A percentile compares a stretch with the other conserved stretches of the same genome.
phyloP scores from a whole-genome alignment of 345 rosid species.

The Bruguiera sexangula region DNA sequence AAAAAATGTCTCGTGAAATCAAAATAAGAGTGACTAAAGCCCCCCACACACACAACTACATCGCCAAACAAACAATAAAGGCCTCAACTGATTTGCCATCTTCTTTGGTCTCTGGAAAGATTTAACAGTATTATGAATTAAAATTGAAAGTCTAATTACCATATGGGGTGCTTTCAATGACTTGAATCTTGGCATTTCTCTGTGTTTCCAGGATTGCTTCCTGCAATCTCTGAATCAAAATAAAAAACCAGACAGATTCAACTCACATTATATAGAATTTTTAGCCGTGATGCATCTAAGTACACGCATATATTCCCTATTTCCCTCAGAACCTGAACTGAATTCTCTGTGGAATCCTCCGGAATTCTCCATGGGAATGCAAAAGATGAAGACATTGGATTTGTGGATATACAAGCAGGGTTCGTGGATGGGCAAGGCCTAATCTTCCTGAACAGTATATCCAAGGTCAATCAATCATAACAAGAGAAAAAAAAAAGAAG shows the following conservation, averaged over 20 bases:
- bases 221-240: constrained; percentile 49
- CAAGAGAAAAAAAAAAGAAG: neutral
- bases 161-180: constrained; percentile 58
- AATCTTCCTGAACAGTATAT: constrained; percentile 47
- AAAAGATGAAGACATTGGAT: constrained; percentile 83
- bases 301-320: neutral
- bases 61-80: neutral
- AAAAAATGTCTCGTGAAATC: neutral
- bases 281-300: neutral
- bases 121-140: neutral
- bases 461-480: neutral
- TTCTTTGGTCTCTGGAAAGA: neutral
- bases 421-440: constrained; percentile 87
- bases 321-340: constrained; percentile 47
- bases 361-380: constrained; percentile 71
- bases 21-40: neutral
- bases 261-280: neutral
- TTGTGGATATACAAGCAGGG: constrained; percentile 84
- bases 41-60: neutral
- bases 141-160: constrained; percentile 37
- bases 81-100: neutral
- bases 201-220: constrained; percentile 70
- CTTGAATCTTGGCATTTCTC: constrained; percentile 56
- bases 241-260: neutral
- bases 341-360: constrained; percentile 41